Percentiles rank a stretch among this genome's conserved stretches.
These are phyloP conservation scores for Pseudonectria buxi DNA, from an alignment of 2,329 filamentous ascomycete species.

Conservation along the genomic window DNA sequence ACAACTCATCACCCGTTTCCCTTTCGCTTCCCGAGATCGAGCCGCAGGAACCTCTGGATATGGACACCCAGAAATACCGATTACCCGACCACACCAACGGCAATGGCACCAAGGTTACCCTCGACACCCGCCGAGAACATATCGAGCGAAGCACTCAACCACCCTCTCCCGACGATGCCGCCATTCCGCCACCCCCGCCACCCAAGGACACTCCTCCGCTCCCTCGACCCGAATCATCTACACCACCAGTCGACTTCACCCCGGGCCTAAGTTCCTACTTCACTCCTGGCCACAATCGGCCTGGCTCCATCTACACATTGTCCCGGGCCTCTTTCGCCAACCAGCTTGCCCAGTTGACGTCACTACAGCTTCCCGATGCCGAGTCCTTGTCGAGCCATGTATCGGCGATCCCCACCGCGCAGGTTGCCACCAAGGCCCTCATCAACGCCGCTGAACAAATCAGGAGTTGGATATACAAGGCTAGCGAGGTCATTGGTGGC, in stretches of 20 bases:
- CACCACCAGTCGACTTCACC: slow-evolving; percentile 36
- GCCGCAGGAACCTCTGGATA: slow-evolving; percentile 44
- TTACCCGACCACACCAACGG: slow-evolving; percentile 63
- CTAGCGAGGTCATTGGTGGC: slow-evolving; percentile 78
- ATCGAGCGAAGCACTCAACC: slow-evolving; percentile 43
- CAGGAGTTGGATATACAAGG: slow-evolving; percentile 86
- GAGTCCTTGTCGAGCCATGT: slow-evolving; percentile 77
- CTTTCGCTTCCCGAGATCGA: slow-evolving; percentile 46
- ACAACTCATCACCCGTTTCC: slow-evolving; percentile 19
- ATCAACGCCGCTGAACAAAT: slow-evolving; percentile 89
- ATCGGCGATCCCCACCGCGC: slow-evolving; percentile 74
- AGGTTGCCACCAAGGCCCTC: slow-evolving; percentile 74
- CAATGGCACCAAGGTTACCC: slow-evolving; percentile 59
- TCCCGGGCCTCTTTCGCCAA: slow-evolving; percentile 88
- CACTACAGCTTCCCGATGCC: slow-evolving; percentile 81
- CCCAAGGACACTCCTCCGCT: slow-evolving; percentile 35
- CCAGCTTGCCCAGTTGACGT: slow-evolving; percentile 86
- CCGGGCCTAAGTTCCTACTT: slow-evolving; percentile 56
- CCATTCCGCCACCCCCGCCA: slow-evolving; percentile 33
- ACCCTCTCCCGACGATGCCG: slow-evolving; percentile 29
- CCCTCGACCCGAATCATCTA: slow-evolving; percentile 19
- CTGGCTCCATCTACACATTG: slow-evolving; percentile 88
- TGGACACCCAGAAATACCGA: slow-evolving; percentile 70
- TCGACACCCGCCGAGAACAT: slow-evolving; percentile 51
- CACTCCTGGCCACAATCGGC: slow-evolving; percentile 58